Base-by-base conservation (phyloP, 768 basidiomycete genomes). In the Leucogyrophana mollusca region DNA sequence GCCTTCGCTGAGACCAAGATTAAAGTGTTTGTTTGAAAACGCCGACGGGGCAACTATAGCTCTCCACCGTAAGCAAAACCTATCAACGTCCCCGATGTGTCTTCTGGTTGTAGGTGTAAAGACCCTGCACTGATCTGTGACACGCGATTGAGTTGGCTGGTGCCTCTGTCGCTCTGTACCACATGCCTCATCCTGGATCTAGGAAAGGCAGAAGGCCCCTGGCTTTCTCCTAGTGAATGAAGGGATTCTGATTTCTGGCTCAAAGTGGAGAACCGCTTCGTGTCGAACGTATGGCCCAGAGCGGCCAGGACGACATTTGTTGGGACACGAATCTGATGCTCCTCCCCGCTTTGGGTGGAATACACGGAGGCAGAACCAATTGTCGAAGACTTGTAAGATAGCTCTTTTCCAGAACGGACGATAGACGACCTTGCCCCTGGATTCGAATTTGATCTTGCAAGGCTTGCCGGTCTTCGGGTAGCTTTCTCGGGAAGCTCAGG, bases 311-410 rank as follows among this genome's bases (percentile, higher is more conserved):
- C 62, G n/a, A 70, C 54, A 48, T 61, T 68, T 4, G 58, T 51
- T 21, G 60, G 67, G 20, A 54, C 58, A 16, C 60, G 66, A 17
- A 56, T 47, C 45, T 64, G 58, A 9, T 54, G 59, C 34, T 69
- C 67, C 51, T 72, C 71, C 8, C 61, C 70, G 49, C 65, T 73
- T 46, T 59, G 66, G 9, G 61, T 57, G n/a, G 71, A 72, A 50
- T 70, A 71, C 25, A 61, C 47, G 10, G 70, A 71, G 17, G 49
- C 55, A 7, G 68, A 59, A 54, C 66, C 69, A 49, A 66, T 53
- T 24, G 60, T 65, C 8, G 69, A 67, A 27, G 56, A 56, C 50
- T 56, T 49, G 24, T 51, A 44, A 35, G 50, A 51, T 14, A 49
- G 34, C 9, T 40, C 41, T 9, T 18, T 43, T 17, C 21, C 25